These are phyloP conservation scores for Russula earlei DNA, from an alignment of 768 basidiomycete genomes.

Conservation along the genomic window DNA sequence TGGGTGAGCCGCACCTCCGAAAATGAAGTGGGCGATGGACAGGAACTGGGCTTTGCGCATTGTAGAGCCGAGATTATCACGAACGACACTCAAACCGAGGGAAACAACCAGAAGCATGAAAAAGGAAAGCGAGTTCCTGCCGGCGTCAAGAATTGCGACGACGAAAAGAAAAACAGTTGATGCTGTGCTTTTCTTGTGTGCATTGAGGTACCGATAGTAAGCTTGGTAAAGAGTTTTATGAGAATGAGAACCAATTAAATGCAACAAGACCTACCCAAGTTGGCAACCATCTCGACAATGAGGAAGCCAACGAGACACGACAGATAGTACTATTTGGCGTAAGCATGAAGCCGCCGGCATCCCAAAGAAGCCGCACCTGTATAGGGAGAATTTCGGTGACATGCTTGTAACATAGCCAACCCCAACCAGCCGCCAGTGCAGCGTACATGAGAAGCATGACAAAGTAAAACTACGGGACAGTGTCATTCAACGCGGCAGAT, in stretches of 20 bases:
- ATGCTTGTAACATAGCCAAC: conserved; percentile 72
- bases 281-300: conserved; percentile 89
- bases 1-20: conserved; percentile 64
- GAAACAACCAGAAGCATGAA: conserved; percentile 91
- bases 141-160: conserved; percentile 92
- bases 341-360: background rate
- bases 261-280: conserved; percentile 52
- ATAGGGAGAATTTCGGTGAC: conserved; percentile 79
- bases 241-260: background rate
- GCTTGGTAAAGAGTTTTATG: conserved; percentile 32
- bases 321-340: conserved; percentile 64
- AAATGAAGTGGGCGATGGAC: conserved; percentile 80
- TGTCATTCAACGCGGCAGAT: background rate
- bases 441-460: conserved; percentile 74
- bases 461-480: conserved; percentile 68
- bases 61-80: conserved; percentile 73
- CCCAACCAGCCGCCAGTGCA: conserved; percentile 65
- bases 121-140: conserved; percentile 87
- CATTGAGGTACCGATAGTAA: conserved; percentile 93
- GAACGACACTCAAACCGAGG: conserved; percentile 85
- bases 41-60: conserved; percentile 81
- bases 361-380: conserved; percentile 43
- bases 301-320: conserved; percentile 80
- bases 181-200: conserved; percentile 61
- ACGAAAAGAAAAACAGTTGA: conserved; percentile 90